Percentiles rank a stretch among this genome's conserved stretches.
phyloP scores from a whole-genome alignment of 169 alveolate species.

The Cryptosporidium ryanae region DNA sequence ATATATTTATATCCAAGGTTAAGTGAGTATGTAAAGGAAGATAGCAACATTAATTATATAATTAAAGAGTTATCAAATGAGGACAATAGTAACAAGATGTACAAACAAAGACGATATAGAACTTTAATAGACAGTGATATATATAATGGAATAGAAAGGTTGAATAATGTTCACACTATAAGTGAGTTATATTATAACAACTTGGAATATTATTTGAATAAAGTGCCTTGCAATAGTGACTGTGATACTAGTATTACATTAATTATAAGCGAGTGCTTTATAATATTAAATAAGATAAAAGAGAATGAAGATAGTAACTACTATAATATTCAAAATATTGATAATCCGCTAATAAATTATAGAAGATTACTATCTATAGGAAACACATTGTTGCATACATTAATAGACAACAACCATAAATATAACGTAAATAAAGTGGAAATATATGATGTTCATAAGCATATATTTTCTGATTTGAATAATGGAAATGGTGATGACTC shows the following conservation, averaged over 20 bases:
- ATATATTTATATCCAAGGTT: conserved; percentile 21
- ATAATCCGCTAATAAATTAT: conserved; percentile 23
- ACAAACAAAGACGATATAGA: conserved; percentile 53
- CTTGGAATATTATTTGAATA: conserved; percentile 16
- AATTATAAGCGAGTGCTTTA: conserved; percentile 18
- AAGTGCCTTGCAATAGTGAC: not conserved
- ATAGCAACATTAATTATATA: conserved; percentile 17
- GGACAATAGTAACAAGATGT: conserved; percentile 19
- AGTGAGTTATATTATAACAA: conserved; percentile 23
- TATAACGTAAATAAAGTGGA: not conserved
- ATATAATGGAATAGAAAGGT: not conserved
- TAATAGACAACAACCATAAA: not conserved
- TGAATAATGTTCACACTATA: conserved; percentile 1
- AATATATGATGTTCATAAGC: not conserved
- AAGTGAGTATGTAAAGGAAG: not conserved
- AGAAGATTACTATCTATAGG: conserved; percentile 45
- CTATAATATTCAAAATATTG: conserved; percentile 17
- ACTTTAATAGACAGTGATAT: conserved; percentile 28
- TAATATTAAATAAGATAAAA: conserved; percentile 27
- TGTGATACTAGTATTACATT: not conserved
- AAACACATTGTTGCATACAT: conserved; percentile 10
- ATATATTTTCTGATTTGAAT: not conserved
- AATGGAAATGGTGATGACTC: not conserved
- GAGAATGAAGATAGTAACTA: not conserved
- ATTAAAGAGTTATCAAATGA: conserved; percentile 14